Evolutionary conservation across 2,329 filamentous ascomycete genomes (phyloP), one percentile per base, ranked within the genome.

Genomic region (Hypoxylon sp.): DNA sequence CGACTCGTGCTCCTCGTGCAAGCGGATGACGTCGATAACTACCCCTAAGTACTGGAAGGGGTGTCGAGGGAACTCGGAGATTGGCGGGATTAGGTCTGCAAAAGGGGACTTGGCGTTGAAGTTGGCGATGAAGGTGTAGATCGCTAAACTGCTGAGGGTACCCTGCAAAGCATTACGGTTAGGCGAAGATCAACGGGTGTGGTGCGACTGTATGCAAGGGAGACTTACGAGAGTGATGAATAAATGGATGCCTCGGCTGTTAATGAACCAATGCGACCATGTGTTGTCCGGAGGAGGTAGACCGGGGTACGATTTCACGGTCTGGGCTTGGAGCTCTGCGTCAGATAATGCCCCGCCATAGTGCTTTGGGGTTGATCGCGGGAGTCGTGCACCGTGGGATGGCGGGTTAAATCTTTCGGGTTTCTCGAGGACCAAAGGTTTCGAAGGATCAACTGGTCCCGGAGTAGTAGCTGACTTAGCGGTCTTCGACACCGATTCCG

Each of bases 321-420:
- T 85, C 82, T 93, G 93, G 65, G 85, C 85, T 67, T 86, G 81
- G 53, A 84, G 80, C 78, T 97, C 91, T 54, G 89, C 85, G 19
- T 85, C 81, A 14, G 87, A 89, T 65, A 94, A 80, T 21, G 87
- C 81, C 16, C 93, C 91, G 37, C 93, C 94, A 76, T 96, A 97
- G 78, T 90, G 88, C 73, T 85, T 84, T 29, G 90, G 89, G 5
- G 82, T 78, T 25, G 75, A 75, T 21, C 55, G 78, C 79, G 86
- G 83, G 30, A 93, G 85, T 5, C 91, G 85, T 21, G 91, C 83
- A 11, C 91, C 90, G 78, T 98, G 96, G 0, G 95, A 98, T 0
- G 96, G 96, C 1, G 96, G 95, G 50, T 92, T 92, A 84, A 97
- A 98, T 77, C 90, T 91, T 74, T 91, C 87, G 23, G 95, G 95